Conservation (phyloP, 768 basidiomycete genomes). For the Suillus ampliporus region DNA sequence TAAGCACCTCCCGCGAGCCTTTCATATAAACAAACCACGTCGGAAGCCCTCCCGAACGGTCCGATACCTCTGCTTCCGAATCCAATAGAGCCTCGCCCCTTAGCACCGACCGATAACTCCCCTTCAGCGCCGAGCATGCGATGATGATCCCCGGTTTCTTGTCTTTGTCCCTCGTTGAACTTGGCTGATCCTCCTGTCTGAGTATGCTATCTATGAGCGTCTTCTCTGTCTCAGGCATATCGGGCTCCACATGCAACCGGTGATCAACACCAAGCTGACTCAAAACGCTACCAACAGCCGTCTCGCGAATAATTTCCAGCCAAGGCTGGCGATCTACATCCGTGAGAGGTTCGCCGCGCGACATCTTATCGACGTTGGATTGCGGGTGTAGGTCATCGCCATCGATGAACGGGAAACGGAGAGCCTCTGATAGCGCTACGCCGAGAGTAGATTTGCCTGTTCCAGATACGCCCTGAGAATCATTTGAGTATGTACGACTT, state of each 20-base stretch:
- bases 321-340: slow-evolving; percentile 89
- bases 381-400: slow-evolving; percentile 88
- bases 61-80: slow-evolving; percentile 25
- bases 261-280: slow-evolving; percentile 10
- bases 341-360: slow-evolving; percentile 70
- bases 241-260: slow-evolving; percentile 34
- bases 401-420: slow-evolving; percentile 82
- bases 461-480: slow-evolving; percentile 68
- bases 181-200: too few relatives aligned
- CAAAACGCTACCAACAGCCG: slow-evolving; percentile 46
- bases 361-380: slow-evolving; percentile 89
- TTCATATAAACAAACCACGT: slow-evolving; percentile 87
- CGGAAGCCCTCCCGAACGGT: slow-evolving; percentile 40
- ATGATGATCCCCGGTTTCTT: slow-evolving; percentile 66
- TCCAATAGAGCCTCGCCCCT: slow-evolving; percentile 49
- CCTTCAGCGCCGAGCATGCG: slow-evolving; percentile 86
- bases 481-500: neutral
- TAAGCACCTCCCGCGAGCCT: slow-evolving; percentile 58
- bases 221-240: slow-evolving; percentile 15
- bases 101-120: slow-evolving; percentile 79
- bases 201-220: slow-evolving; percentile 8
- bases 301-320: slow-evolving; percentile 73
- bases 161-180: slow-evolving; percentile 8
- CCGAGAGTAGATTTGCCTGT: slow-evolving; percentile 80
- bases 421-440: slow-evolving; percentile 57